Conservation (phyloP, 169 alveolate genomes). For the Eimeria brunetti region DNA sequence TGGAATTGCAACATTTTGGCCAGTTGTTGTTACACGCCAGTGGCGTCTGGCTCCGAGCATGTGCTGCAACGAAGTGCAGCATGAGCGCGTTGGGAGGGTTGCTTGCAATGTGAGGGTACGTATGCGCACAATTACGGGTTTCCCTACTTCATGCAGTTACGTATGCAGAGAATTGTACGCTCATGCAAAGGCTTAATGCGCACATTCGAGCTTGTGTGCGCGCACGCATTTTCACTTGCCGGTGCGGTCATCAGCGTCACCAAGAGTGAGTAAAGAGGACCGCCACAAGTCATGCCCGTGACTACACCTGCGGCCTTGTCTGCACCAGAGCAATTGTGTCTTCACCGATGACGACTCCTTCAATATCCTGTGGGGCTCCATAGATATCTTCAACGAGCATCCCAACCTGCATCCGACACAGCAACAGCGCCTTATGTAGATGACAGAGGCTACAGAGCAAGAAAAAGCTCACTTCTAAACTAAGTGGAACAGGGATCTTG, state of each 20-base stretch:
- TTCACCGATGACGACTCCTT: slow-evolving; percentile 73
- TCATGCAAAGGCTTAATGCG: not conserved
- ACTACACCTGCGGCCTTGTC: slow-evolving; percentile 72
- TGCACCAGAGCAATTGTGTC: slow-evolving; percentile 76
- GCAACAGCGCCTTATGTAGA: not conserved
- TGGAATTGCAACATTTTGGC: not conserved
- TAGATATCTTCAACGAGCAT: slow-evolving; percentile 47
- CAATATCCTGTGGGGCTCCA: slow-evolving; percentile 77
- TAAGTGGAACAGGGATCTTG: not conserved
- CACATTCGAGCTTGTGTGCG: not conserved
- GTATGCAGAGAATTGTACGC: not conserved
- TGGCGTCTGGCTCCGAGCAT: not conserved
- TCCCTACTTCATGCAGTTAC: not conserved
- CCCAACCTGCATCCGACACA: slow-evolving; percentile 47
- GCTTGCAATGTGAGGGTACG: not conserved
- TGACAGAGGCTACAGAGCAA: not conserved
- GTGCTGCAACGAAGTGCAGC: slow-evolving; percentile 13
- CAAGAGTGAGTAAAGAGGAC: not conserved
- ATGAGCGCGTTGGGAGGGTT: not conserved
- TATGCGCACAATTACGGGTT: not conserved
- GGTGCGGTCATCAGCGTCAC: not conserved
- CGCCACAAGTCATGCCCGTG: not conserved
- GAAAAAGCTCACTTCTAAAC: not conserved
- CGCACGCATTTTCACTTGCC: not conserved
- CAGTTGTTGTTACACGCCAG: not conserved